These are phyloP conservation scores for Mollisiaceae sp. DNA, from an alignment of 2,329 filamentous ascomycete genomes.

Conservation along the genomic window DNA sequence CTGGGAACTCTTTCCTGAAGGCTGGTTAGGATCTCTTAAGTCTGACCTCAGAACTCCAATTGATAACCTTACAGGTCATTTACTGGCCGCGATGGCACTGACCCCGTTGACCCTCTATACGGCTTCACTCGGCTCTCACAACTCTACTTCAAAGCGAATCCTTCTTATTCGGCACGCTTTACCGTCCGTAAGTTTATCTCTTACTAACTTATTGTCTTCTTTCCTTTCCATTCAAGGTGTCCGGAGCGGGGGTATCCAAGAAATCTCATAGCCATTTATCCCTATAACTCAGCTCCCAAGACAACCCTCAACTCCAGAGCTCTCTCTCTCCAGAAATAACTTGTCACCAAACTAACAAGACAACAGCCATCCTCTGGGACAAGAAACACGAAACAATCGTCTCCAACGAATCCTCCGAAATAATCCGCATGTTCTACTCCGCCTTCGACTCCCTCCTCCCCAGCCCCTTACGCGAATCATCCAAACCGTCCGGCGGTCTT, in stretches of 20 bases:
- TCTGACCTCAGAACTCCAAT: not conserved
- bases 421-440: slow-evolving; percentile 80
- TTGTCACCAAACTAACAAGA: too few relatives aligned
- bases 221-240: too few relatives aligned
- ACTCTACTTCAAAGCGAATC: slow-evolving; percentile 67
- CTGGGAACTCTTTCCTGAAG: slow-evolving; percentile 14
- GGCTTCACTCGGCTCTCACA: slow-evolving; percentile 40
- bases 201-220: too few relatives aligned
- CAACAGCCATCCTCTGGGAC: slow-evolving; percentile 59
- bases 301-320: too few relatives aligned
- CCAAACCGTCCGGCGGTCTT: slow-evolving; percentile 20
- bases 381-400: slow-evolving; percentile 67
- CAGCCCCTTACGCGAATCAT: slow-evolving; percentile 13
- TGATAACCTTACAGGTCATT: not conserved
- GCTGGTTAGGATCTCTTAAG: slow-evolving; percentile 17
- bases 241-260: too few relatives aligned
- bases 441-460: slow-evolving; percentile 45
- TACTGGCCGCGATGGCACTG: slow-evolving; percentile 4
- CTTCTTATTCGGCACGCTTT: slow-evolving; percentile 67
- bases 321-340: too few relatives aligned
- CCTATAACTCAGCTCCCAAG: too few relatives aligned
- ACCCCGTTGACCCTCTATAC: slow-evolving; percentile 1
- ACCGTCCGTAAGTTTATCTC: slow-evolving; percentile 57
- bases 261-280: too few relatives aligned
- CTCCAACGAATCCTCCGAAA: slow-evolving; percentile 80